These are phyloP conservation scores for Agarophyton chilense DNA, from an alignment of 23 red algal species.

Conservation along the genomic window DNA sequence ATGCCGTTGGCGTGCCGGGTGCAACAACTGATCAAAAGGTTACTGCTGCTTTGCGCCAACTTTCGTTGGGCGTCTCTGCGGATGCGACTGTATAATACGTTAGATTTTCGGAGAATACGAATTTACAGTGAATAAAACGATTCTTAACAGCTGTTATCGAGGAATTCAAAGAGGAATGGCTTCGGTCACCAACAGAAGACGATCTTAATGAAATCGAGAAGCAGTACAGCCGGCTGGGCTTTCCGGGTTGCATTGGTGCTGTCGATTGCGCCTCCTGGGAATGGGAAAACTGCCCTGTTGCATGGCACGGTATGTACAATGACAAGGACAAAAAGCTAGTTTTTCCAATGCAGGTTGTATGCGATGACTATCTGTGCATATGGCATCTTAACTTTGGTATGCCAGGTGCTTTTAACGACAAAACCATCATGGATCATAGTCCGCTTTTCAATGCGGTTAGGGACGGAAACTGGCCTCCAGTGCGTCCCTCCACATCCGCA, in stretches of 20 bases:
- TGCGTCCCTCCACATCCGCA: not conserved
- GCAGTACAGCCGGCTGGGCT: not conserved
- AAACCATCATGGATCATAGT: not conserved
- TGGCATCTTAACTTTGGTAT: conserved; percentile 43
- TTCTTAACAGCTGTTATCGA: not conserved
- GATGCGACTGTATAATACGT: conserved; percentile 6
- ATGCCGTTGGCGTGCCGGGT: not conserved
- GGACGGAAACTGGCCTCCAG: not conserved
- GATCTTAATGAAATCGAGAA: conserved; percentile 3
- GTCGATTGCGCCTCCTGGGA: conserved; percentile 48
- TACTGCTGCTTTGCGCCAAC: conserved; percentile 14
- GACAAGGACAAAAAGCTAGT: not conserved
- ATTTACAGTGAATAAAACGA: not conserved
- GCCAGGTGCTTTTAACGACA: conserved; percentile 40
- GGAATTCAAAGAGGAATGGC: conserved; percentile 21
- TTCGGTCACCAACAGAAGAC: conserved; percentile 28
- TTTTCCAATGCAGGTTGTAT: conserved; percentile 16
- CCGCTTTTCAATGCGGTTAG: not conserved
- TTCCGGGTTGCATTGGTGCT: conserved; percentile 35
- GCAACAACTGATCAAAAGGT: conserved; percentile 46
- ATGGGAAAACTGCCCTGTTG: conserved; percentile 10
- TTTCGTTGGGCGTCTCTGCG: not conserved
- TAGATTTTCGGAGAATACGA: not conserved
- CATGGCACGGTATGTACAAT: conserved; percentile 9
- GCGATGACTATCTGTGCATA: conserved; percentile 38